Evolutionary conservation across 108 stramenopile genomes (phyloP).

Genomic region (Pseudonitzschia multiseries): DNA sequence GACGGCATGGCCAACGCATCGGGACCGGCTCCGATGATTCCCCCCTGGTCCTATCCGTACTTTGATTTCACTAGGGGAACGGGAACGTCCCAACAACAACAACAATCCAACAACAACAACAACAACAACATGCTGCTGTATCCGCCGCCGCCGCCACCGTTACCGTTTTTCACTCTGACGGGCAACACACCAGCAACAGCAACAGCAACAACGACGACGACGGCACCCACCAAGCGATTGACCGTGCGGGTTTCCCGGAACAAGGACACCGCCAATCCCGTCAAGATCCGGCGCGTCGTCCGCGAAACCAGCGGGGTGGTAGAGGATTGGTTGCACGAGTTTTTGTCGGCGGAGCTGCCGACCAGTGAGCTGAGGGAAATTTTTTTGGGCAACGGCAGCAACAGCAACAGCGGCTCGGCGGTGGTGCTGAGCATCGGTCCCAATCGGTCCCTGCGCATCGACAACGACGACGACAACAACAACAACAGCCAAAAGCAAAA

Average conservation of each 20-base stretch:
- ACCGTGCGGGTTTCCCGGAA: background rate
- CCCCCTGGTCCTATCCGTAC: too few species aligned
- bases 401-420: background rate
- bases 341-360: background rate
- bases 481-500: background rate
- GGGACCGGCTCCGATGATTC: too few species aligned
- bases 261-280: too few species aligned
- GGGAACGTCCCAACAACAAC: too few species aligned
- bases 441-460: background rate
- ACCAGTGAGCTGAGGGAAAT: background rate
- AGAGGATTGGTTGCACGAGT: conserved; percentile 13
- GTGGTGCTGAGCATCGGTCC: conserved; percentile 10
- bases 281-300: too few species aligned
- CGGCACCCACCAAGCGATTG: background rate
- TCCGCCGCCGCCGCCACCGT: too few species aligned
- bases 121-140: too few species aligned
- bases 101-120: too few species aligned
- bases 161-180: too few species aligned
- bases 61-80: too few species aligned
- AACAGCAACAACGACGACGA: background rate
- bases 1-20: background rate
- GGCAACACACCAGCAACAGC: background rate
- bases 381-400: background rate
- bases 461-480: background rate
- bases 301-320: background rate